Percentiles rank a stretch among this genome's conserved stretches.
phyloP scores from a whole-genome alignment of 257 asterid species.

The Fraxinus anomala region DNA sequence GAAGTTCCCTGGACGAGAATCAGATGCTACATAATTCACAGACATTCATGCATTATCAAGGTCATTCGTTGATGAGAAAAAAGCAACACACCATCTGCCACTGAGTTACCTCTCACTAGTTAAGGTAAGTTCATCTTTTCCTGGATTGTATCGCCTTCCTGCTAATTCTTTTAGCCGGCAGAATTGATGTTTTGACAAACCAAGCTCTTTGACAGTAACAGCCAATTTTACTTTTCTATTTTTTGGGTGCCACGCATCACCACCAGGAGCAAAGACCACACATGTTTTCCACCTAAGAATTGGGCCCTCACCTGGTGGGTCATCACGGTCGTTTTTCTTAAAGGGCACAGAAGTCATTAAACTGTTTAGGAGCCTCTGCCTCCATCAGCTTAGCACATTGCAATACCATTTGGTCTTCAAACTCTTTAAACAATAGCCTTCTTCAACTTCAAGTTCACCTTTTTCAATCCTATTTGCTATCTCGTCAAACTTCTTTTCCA shows the following conservation, averaged over 20 bases:
- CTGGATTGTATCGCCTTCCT: constrained; percentile 82
- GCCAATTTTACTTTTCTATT: constrained; percentile 77
- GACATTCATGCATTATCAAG: constrained; percentile 11
- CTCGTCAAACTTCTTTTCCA: constrained; percentile 73
- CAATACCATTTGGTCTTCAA: constrained; percentile 78
- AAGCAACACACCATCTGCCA: background rate
- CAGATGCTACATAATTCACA: background rate
- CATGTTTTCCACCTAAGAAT: constrained; percentile 88
- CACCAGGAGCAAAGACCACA: constrained; percentile 81
- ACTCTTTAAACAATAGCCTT: constrained; percentile 87
- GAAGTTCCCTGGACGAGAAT: background rate
- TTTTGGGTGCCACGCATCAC: constrained; percentile 96
- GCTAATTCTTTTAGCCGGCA: constrained; percentile 77
- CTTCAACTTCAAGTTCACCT: constrained; percentile 78
- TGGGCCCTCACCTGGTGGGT: constrained; percentile 90
- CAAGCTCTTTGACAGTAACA: constrained; percentile 84
- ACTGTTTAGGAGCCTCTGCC: constrained; percentile 50
- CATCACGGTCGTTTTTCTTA: constrained; percentile 49
- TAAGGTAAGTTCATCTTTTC: constrained; percentile 89
- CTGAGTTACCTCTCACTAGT: constrained; percentile 78
- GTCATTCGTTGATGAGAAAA: background rate
- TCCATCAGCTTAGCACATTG: constrained; percentile 70
- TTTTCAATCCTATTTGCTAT: constrained; percentile 71
- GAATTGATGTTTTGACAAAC: constrained; percentile 73
- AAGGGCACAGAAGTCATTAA: constrained; percentile 42